Evolutionary conservation across 2,329 filamentous ascomycete genomes (phyloP), one percentile per base, ranked within the genome.

Genomic region (Sporothrix sp.): DNA sequence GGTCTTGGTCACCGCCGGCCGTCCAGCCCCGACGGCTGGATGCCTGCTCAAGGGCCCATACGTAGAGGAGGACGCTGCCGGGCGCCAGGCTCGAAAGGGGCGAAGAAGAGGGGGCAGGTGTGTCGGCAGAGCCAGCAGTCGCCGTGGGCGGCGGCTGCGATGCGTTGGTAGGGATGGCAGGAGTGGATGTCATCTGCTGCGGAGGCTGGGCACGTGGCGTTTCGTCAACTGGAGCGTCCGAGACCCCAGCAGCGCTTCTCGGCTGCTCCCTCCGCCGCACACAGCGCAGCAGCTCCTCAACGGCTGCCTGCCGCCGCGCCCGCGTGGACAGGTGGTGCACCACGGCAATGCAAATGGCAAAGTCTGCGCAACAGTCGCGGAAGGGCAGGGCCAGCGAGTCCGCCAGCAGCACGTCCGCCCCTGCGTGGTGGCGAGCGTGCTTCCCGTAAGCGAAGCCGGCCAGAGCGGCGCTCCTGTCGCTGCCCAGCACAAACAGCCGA

Each of bases 21-120:
- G 89, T 82, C 91, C 91, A 98, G 2, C 91, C 91, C 56, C 93
- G 74, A 52, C 93, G 79, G 66, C 89, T 95, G 52, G 72, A 72
- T 59, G 84, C 83, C 69, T 98, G 93, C 73, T 98, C 93, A 18
- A 98, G 74, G 1, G 93, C 93, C 93, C 93, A 97, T 16, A 94
- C 91, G 65, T 93, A 96, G 47, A 97, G 74, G 51, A 97, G 71
- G 14, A 85, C 84, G 63, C 75, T 80, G 1, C 87, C 88, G 7
- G 68, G 33, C 25, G 7, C 7, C n/a, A 39, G 27, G 18, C 23
- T 3, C 8, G 32, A 46, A 21, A 39, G 25, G n/a, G 39, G 25
- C 13, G 21, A n/a, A 33, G 13, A 35, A 25, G 43, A 45, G 43
- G 43, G 43, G 30, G 30, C 14, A 45, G 43, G 30, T 18, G 43